Conservation (phyloP, 164 flowering plant species). For the Macadamia tetraphylla region DNA sequence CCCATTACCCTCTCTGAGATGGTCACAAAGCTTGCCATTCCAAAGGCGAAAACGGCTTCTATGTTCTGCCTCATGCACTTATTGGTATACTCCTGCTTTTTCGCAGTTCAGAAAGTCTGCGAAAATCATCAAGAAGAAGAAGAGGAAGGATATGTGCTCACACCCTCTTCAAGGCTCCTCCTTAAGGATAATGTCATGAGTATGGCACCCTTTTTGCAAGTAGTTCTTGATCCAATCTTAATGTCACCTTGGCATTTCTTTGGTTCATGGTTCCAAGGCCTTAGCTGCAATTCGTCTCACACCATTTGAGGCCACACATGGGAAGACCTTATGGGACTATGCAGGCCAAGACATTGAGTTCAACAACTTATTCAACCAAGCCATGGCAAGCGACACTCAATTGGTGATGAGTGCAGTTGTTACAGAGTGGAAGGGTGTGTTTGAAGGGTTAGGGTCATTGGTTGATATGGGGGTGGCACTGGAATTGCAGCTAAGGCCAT, state of each 20-base stretch:
- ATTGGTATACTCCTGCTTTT: slow-evolving; percentile 35
- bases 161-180: too few relatives aligned
- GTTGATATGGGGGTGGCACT: too few relatives aligned
- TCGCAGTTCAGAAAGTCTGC: slow-evolving; percentile 8
- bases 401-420: slow-evolving; percentile 13
- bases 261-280: slow-evolving; percentile 17
- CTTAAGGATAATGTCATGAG: too few relatives aligned
- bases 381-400: slow-evolving; percentile 25
- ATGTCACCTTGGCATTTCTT: slow-evolving; percentile 21
- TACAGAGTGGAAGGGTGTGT: slow-evolving; percentile 1
- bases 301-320: slow-evolving; percentile 26
- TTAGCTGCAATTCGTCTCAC: slow-evolving; percentile 9
- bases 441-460: too few relatives aligned
- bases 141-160: slow-evolving; percentile 19
- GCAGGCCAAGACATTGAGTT: slow-evolving; percentile 7
- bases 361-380: slow-evolving; percentile 17
- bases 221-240: slow-evolving; percentile 19
- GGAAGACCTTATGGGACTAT: slow-evolving; percentile 21
- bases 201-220: background rate
- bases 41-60: slow-evolving; percentile 6
- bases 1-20: slow-evolving; percentile 17
- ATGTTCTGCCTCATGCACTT: slow-evolving; percentile 36
- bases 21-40: too few relatives aligned
- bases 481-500: too few relatives aligned
- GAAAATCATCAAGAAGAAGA: slow-evolving; percentile 9